Percentiles rank a stretch among this genome's conserved stretches.
These are phyloP conservation scores for Penicillium sp. DNA, from an alignment of 2,329 filamentous ascomycete species.

Conservation along the genomic window DNA sequence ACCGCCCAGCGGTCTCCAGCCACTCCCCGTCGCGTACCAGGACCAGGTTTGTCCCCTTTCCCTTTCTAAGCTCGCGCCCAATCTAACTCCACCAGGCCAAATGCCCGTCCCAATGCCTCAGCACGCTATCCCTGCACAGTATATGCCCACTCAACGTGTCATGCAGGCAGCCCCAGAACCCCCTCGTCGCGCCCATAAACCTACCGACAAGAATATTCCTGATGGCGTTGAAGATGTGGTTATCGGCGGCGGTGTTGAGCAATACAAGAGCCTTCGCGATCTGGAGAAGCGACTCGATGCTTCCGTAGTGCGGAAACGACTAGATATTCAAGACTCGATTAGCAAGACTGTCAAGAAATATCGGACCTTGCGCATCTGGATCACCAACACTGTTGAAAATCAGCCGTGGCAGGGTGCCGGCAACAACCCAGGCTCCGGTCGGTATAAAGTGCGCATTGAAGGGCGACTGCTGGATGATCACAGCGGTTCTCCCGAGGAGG, in stretches of 20 bases:
- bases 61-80: constrained; percentile 7
- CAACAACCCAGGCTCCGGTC: constrained; percentile 38
- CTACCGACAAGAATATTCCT: constrained; percentile 91
- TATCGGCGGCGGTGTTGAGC: constrained; percentile 75
- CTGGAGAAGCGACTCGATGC: constrained; percentile 87
- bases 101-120: constrained; percentile 40
- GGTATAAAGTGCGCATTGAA: constrained; percentile 87
- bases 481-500: constrained; percentile 53
- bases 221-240: constrained; percentile 83
- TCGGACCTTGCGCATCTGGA: constrained; percentile 87
- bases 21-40: constrained; percentile 42
- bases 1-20: constrained; percentile 43
- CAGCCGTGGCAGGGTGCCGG: constrained; percentile 76
- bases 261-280: constrained; percentile 82
- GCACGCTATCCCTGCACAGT: constrained; percentile 40
- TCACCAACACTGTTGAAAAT: constrained; percentile 91
- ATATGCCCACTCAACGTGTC: constrained; percentile 38
- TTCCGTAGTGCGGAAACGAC: constrained; percentile 87
- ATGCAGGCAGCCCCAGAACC: constrained; percentile 50
- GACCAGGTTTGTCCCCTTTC: constrained; percentile 37
- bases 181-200: constrained; percentile 81
- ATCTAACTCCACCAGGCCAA: constrained; percentile 23
- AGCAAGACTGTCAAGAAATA: constrained; percentile 75
- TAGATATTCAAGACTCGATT: constrained; percentile 84
- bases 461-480: constrained; percentile 76